Evolutionary conservation across 495 filamentous ascomycete genomes (phyloP).

Genomic region (Lindgomyces ingoldianus): DNA sequence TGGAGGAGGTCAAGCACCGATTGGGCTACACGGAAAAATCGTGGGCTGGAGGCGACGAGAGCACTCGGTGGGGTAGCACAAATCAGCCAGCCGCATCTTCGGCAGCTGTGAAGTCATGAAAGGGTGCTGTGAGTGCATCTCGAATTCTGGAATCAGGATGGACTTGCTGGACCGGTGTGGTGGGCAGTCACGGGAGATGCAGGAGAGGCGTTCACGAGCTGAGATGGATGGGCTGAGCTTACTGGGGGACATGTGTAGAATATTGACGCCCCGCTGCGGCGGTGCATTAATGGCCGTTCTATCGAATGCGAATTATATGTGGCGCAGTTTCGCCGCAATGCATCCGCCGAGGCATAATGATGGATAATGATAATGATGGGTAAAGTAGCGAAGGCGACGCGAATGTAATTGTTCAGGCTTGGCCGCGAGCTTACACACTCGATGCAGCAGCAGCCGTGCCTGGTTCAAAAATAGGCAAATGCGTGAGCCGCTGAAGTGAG

Average conservation of each 20-base stretch:
- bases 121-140: neutral
- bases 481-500: constrained; percentile 1
- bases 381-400: too few species aligned
- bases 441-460: too few species aligned
- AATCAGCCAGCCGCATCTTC: constrained; percentile 14
- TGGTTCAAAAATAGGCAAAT: constrained; percentile 10
- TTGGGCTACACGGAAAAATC: constrained; percentile 82
- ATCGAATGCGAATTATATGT: neutral
- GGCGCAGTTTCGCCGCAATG: too few species aligned
- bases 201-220: constrained; percentile 3
- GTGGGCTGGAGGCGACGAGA: constrained; percentile 85
- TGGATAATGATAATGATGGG: too few species aligned
- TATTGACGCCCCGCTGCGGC: constrained; percentile 1
- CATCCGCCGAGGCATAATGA: too few species aligned
- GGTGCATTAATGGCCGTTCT: neutral
- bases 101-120: neutral
- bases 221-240: neutral
- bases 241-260: neutral
- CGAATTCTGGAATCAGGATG: too few species aligned
- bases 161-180: neutral
- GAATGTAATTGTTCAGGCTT: too few species aligned
- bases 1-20: constrained; percentile 78
- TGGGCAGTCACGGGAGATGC: neutral
- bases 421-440: too few species aligned
- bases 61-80: constrained; percentile 68